phyloP scores from a whole-genome alignment of 2,329 filamentous ascomycete genomes.

The Harringtonia lauricola region DNA sequence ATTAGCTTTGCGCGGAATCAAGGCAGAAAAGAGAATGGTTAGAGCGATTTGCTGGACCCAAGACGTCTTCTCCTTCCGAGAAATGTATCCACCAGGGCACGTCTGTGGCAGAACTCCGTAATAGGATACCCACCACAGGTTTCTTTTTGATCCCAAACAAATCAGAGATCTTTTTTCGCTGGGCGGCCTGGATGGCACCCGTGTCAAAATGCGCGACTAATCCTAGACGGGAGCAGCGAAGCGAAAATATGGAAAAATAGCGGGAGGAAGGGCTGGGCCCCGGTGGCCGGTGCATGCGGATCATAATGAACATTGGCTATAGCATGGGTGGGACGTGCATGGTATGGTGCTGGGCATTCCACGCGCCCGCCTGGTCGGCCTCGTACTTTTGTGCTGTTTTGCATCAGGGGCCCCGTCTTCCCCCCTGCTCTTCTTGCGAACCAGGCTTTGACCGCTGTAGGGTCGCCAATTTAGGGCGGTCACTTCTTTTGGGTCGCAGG shows the following conservation, averaged over 20 bases:
- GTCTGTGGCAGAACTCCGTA: no score
- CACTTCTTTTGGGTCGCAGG: not conserved
- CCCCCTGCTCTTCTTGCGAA: not conserved
- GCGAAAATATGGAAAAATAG: conserved; percentile 5
- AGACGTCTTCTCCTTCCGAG: no score
- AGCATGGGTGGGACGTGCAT: no score
- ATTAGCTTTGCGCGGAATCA: no score
- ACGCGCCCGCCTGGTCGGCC: no score
- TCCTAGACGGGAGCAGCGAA: conserved; percentile 9
- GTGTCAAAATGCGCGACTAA: conserved; percentile 1
- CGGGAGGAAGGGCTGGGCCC: conserved; percentile 1
- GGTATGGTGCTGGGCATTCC: not conserved
- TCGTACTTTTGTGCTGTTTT: not conserved
- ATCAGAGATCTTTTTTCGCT: no score
- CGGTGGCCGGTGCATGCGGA: not conserved
- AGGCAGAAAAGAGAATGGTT: not conserved
- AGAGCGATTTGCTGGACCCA: no score
- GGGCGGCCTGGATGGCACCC: no score
- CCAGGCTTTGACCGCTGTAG: not conserved
- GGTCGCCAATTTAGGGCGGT: not conserved
- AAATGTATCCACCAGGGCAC: no score
- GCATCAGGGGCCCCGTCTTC: not conserved
- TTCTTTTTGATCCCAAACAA: not conserved
- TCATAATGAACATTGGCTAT: not conserved
- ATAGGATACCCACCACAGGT: no score